Percentiles rank a stretch among this genome's conserved stretches.
Evolutionary conservation across 768 basidiomycete species (phyloP).

Genomic region (Leccinum rimulosum): DNA sequence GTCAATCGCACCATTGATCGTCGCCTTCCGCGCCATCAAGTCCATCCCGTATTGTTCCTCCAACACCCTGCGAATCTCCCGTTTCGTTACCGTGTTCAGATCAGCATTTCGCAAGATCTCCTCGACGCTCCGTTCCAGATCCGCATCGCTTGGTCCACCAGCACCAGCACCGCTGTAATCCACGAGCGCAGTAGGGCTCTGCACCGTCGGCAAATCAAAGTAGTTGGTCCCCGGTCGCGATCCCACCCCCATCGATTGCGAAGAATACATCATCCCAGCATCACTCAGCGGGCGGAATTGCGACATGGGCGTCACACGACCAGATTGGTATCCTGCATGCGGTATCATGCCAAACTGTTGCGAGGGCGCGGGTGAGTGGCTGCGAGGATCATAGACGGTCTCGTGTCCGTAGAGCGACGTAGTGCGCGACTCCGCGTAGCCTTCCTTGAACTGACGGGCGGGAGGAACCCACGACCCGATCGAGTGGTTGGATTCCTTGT

Average conservation of each 20-base stretch:
- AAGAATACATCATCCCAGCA: conserved; percentile 46
- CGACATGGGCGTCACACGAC: conserved; percentile 69
- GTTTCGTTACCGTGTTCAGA: conserved; percentile 88
- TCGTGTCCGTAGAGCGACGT: conserved; percentile 85
- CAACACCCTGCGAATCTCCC: conserved; percentile 79
- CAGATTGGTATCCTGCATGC: conserved; percentile 73
- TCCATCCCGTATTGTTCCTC: conserved; percentile 83
- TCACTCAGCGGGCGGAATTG: conserved; percentile 35
- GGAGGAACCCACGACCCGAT: conserved; percentile 92
- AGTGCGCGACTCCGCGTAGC: conserved; percentile 73
- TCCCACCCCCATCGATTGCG: conserved; percentile 59
- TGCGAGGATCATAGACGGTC: conserved; percentile 77
- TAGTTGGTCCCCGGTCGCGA: conserved; percentile 77
- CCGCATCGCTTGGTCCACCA: conserved; percentile 57
- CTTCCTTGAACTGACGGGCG: conserved; percentile 63
- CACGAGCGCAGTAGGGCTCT: conserved; percentile 48
- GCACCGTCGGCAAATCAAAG: conserved; percentile 58
- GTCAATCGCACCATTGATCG: conserved; percentile 80
- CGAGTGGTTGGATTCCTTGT: conserved; percentile 94
- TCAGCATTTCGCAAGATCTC: conserved; percentile 75
- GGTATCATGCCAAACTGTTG: conserved; percentile 51
- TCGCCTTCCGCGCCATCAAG: conserved; percentile 63
- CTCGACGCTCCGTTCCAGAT: conserved; percentile 74
- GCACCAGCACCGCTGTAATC: conserved; percentile 35
- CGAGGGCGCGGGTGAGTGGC: conserved; percentile 73